Conservation (phyloP, 2,329 filamentous ascomycete genomes). For the Chaetomiaceae sp. region DNA sequence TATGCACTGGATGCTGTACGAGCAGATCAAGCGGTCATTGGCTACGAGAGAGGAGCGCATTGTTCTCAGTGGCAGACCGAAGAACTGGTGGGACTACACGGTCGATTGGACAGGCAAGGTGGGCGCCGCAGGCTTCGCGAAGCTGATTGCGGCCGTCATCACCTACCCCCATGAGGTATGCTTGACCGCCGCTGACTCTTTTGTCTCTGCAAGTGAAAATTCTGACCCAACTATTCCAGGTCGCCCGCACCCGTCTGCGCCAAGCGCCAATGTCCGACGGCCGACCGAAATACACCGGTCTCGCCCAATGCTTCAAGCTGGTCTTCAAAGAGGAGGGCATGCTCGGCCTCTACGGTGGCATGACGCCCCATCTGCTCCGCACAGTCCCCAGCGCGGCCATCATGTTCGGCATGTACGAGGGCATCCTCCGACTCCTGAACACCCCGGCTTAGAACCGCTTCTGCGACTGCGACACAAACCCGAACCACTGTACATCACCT, state of each 20-base stretch:
- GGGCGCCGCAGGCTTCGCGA: slow-evolving; percentile 75
- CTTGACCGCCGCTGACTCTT: slow-evolving; percentile 9
- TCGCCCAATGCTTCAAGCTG: slow-evolving; percentile 82
- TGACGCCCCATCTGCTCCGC: slow-evolving; percentile 86
- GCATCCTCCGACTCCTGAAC: slow-evolving; percentile 48
- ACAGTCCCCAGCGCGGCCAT: slow-evolving; percentile 91
- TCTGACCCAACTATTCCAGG: slow-evolving; percentile 41
- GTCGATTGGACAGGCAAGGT: slow-evolving; percentile 77
- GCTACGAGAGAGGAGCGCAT: slow-evolving; percentile 58
- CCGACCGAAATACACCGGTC: slow-evolving; percentile 77
- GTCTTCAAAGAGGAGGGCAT: slow-evolving; percentile 88
- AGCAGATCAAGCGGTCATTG: slow-evolving; percentile 80
- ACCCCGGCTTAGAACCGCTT: slow-evolving; percentile 21
- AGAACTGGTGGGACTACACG: slow-evolving; percentile 67
- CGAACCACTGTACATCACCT: slow-evolving; percentile 7
- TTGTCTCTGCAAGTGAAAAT: background rate
- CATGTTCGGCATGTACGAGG: slow-evolving; percentile 88
- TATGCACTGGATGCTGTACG: slow-evolving; percentile 90
- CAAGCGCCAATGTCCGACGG: slow-evolving; percentile 74
- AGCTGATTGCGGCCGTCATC: slow-evolving; percentile 75
- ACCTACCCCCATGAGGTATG: slow-evolving; percentile 89
- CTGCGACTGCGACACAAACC: background rate
- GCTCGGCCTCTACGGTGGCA: slow-evolving; percentile 78
- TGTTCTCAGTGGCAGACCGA: slow-evolving; percentile 54
- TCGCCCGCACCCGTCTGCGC: slow-evolving; percentile 76